A percentile compares a stretch with the other conserved stretches of the same genome.
phyloP scores from a whole-genome alignment of 305 asterid genomes.

The Fraxinus dipetala region DNA sequence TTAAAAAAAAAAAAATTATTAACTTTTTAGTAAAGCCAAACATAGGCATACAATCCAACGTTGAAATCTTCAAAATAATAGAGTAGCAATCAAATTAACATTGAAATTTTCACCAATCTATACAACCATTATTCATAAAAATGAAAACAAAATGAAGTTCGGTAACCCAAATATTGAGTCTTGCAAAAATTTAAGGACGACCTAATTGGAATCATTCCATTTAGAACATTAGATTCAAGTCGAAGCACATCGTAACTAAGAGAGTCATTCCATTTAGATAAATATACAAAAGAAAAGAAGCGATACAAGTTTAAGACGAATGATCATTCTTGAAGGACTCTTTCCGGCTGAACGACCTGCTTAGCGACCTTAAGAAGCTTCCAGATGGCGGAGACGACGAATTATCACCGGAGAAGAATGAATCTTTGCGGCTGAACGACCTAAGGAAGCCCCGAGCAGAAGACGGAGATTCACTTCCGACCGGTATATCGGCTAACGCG shows the following conservation, averaged over 20 bases:
- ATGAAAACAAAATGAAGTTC: neutral
- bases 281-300: neutral
- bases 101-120: neutral
- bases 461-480: conserved; percentile 47
- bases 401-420: neutral
- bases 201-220: neutral
- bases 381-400: neutral
- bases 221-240: neutral
- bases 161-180: neutral
- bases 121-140: neutral
- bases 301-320: neutral
- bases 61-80: neutral
- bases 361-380: neutral
- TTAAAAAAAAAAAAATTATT: neutral
- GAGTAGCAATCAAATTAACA: neutral
- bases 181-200: neutral
- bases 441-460: conserved; percentile 31
- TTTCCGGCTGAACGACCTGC: neutral
- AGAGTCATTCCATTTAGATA: neutral
- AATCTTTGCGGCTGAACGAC: conserved; percentile 36
- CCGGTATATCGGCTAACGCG: conserved; percentile 53
- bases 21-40: neutral
- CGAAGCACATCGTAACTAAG: neutral
- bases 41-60: neutral
- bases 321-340: neutral